Base-by-base conservation (phyloP, 345 rosid species). In the Euclidium syriacum region DNA sequence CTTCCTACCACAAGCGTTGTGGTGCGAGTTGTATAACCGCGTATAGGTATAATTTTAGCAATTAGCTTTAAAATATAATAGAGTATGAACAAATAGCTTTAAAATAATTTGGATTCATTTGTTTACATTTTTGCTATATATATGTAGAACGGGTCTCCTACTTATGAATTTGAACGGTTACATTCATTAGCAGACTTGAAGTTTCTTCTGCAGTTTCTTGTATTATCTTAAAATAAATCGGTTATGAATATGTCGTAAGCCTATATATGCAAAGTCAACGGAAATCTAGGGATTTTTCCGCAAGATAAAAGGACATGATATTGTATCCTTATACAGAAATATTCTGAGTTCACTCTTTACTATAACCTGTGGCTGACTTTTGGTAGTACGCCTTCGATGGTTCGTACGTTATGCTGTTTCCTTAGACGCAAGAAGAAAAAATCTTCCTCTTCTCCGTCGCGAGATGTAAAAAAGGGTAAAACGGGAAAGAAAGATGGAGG, bases 401-500 rank as follows among this genome's bases (percentile, higher is more conserved):
- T 43, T 63, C 18, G 40, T 10, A 35, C 38, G 52, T 52, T 64
- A 23, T 52, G 69, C 2, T 12, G 69, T 39, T 6, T 64, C 25
- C 42, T 42, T 26, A 16, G 29, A 12, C 19, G 51, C 24, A 52
- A 52, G 52, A 42, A 58, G 51, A 29, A 58, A 43, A 58, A 58
- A 22, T 7, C 18, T 11, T 42, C 43, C 0, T 16, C 36, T 16
- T 62, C 67, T 7, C 18, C 26, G 2, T 30, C 52, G 5, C n/a
- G 0, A 23, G 60, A 52, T 52, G 39, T 15, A 3, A 41, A 52
- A 52, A 64, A 64, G 69, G 5, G 25, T 52, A 52, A 64, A 10
- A 52, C 23, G 9, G 33, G 23, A 27, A 33, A 63, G 15, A 63
- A 63, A 63, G 68, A 63, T 51, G 59, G 69, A 30, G 52, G 60